These are phyloP conservation scores for Phytophthora lateralis DNA, from an alignment of 352 stramenopile species.

Conservation along the genomic window DNA sequence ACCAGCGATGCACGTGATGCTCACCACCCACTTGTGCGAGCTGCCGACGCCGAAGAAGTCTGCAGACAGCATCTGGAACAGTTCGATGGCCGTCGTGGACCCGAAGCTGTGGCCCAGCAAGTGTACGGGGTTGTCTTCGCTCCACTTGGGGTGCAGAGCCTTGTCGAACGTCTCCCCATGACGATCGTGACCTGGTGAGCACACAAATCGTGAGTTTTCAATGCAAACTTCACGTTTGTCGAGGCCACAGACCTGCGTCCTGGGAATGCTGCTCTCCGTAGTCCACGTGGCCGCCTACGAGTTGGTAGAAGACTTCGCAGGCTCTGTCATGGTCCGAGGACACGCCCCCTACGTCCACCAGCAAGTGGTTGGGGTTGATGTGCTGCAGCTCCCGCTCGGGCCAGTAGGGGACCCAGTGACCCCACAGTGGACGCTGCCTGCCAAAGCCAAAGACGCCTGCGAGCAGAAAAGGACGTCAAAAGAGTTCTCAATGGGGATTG, in stretches of 20 bases:
- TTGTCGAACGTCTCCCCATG: slow-evolving; percentile 48
- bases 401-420: slow-evolving; percentile 58
- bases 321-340: slow-evolving; percentile 76
- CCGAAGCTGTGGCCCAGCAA: slow-evolving; percentile 69
- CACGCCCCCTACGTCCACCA: slow-evolving; percentile 62
- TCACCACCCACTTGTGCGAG: slow-evolving; percentile 57
- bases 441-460: slow-evolving; percentile 68
- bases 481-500: not conserved
- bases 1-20: slow-evolving; percentile 64
- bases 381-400: slow-evolving; percentile 49
- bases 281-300: slow-evolving; percentile 61
- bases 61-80: slow-evolving; percentile 65
- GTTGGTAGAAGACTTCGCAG: slow-evolving; percentile 71
- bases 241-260: slow-evolving; percentile 17
- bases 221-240: not conserved
- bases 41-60: slow-evolving; percentile 65
- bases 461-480: not conserved
- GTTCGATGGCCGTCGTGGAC: slow-evolving; percentile 67
- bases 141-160: slow-evolving; percentile 47
- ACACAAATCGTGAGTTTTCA: slow-evolving; percentile 5
- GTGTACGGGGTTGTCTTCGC: slow-evolving; percentile 56
- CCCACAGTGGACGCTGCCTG: slow-evolving; percentile 48
- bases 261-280: slow-evolving; percentile 57
- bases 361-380: slow-evolving; percentile 59
- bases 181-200: slow-evolving; percentile 41